These are phyloP conservation scores for Solanum bukasovii DNA, from an alignment of 257 asterid genomes.

Conservation along the genomic window DNA sequence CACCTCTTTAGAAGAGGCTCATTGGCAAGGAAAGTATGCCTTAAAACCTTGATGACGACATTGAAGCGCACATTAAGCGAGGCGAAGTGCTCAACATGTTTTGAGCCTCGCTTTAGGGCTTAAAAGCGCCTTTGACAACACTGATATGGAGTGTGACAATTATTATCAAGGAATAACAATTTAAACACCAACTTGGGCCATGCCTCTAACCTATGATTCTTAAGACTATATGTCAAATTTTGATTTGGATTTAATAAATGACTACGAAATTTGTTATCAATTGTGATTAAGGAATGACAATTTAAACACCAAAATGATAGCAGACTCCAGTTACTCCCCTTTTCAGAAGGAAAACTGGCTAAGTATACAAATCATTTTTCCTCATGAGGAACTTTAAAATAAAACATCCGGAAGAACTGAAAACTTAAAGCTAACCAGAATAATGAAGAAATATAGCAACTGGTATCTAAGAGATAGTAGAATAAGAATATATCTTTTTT, in stretches of 20 bases:
- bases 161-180: background rate
- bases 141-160: background rate
- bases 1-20: background rate
- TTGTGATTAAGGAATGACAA: background rate
- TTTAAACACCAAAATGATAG: background rate
- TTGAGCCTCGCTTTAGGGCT: background rate
- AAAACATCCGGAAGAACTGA: background rate
- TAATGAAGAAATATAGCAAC: background rate
- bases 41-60: background rate
- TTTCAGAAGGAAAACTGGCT: background rate
- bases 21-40: background rate
- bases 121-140: background rate
- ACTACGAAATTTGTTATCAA: background rate
- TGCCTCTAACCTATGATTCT: background rate
- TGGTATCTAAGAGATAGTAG: background rate
- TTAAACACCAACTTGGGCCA: background rate
- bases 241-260: background rate
- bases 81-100: background rate
- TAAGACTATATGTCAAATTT: background rate
- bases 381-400: background rate
- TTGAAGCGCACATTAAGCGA: background rate
- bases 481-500: background rate
- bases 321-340: background rate
- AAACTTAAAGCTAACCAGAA: background rate
- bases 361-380: background rate